A percentile compares a stretch with the other conserved stretches of the same genome.
Conservation (phyloP, 177 flowering plant genomes). For the Vitis hybrid region DNA sequence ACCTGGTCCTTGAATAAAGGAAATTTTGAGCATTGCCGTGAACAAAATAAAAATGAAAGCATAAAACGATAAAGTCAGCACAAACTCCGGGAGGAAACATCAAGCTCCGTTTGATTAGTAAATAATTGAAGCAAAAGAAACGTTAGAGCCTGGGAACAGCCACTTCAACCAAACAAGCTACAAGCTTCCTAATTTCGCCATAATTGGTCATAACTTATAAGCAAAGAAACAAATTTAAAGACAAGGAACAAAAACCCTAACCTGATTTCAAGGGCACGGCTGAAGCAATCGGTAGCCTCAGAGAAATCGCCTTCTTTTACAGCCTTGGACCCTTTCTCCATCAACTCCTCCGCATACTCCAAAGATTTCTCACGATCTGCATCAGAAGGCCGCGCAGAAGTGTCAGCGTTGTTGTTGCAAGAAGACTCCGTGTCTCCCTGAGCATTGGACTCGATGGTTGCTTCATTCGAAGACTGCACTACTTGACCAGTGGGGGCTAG, state of each 20-base stretch:
- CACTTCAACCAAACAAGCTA: neutral
- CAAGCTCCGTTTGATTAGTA: neutral
- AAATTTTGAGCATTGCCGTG: neutral
- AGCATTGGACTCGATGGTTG: conserved; percentile 28
- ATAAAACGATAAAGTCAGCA: neutral
- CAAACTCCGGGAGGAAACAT: neutral
- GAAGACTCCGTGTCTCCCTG: conserved; percentile 49
- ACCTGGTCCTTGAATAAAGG: neutral
- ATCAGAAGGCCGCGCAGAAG: conserved; percentile 28
- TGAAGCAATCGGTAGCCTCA: conserved; percentile 79
- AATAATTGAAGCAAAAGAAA: neutral
- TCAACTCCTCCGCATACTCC: conserved; percentile 61
- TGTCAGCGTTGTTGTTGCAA: conserved; percentile 28
- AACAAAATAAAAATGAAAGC: neutral
- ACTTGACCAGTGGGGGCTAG: conserved; percentile 6
- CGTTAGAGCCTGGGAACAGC: neutral
- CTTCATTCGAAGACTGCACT: conserved; percentile 28
- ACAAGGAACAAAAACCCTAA: conserved; percentile 25
- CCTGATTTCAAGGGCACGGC: conserved; percentile 98
- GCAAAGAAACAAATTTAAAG: neutral
- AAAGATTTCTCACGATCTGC: conserved; percentile 50
- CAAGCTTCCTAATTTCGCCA: neutral
- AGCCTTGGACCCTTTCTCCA: conserved; percentile 64
- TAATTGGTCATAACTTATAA: neutral
- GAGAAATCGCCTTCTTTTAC: conserved; percentile 51